Base-by-base conservation (phyloP, 306 rosid species). In the Dicorynia guianensis region DNA sequence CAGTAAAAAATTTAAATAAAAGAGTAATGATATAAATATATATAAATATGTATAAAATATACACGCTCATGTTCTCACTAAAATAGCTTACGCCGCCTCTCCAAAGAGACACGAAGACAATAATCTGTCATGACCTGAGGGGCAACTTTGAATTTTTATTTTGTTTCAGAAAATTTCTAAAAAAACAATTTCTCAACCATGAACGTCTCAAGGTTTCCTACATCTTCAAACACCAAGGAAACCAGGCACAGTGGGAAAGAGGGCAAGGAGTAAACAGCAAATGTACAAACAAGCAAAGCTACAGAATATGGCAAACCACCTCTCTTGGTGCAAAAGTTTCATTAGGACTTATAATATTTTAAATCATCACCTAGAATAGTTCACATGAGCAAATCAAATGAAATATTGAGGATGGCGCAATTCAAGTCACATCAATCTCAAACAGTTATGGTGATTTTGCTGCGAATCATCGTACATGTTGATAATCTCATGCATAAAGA, bases 401-500 rank as follows among this genome's bases (percentile, higher is more conserved):
- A 39, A 40, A 35, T 39, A 66, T 39, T 1, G 8, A 11, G 63
- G 50, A 70, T 63, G 59, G 25, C 58, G 50, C 6, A 52, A 68
- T 59, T 57, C 61, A 74, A 49, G 75, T 63, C 55, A 8, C 52
- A 46, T 56, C 36, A 20, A 75, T 43, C 43, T 35, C 30, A 39
- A 76, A 71, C 33, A 34, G 14, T 13, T 40, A 56, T 15, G 59
- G 40, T 19, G 46, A 57, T 62, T 82, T 19, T 15, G 18, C 47
- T 33, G 38, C 59, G 38, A 56, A 64, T 65, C 35, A 5, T 1
- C 60, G 42, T 13, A 48, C 75, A 79, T 36, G 42, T 15, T 67
- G 10, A 6, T 7, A 67, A 20, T 71, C 69, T 82, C 85, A 94
- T 1, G 97, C 96, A 82, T 33, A 94, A 52, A 92, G 85, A 82